These are phyloP conservation scores for Metschnikowia bowlesiae DNA, from an alignment of 805 yeast species.

Conservation along the genomic window DNA sequence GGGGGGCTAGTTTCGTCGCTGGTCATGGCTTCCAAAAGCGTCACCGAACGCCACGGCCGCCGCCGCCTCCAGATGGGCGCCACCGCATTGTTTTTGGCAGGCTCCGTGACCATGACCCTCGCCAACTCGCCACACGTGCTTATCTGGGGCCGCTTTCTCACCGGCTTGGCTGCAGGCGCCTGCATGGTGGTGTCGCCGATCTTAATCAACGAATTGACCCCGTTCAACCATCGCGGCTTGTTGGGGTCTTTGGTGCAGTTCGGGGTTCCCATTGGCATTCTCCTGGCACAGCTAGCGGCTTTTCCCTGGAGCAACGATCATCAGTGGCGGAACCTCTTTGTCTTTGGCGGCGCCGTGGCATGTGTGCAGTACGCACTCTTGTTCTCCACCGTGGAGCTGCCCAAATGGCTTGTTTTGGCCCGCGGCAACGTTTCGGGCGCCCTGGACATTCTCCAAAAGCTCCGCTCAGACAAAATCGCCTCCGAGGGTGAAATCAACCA, in stretches of 20 bases:
- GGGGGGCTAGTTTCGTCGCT: conserved; percentile 35
- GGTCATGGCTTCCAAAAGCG: conserved; percentile 25
- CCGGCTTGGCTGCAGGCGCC: conserved; percentile 38
- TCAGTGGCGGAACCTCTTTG: conserved; percentile 36
- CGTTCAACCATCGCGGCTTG: conserved; percentile 38
- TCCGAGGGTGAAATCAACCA: conserved; percentile 33
- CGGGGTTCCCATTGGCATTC: conserved; percentile 37
- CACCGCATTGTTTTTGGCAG: conserved; percentile 22
- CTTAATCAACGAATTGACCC: conserved; percentile 37
- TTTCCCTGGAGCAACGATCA: conserved; percentile 31
- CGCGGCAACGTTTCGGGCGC: conserved; percentile 28
- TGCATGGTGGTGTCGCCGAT: conserved; percentile 39
- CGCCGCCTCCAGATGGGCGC: conserved; percentile 14
- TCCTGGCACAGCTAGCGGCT: conserved; percentile 30
- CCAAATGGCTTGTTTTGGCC: conserved; percentile 38
- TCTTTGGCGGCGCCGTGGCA: conserved; percentile 23
- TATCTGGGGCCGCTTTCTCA: conserved; percentile 29
- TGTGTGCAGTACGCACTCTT: conserved; percentile 26
- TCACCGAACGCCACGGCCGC: conserved; percentile 24
- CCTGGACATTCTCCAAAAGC: conserved; percentile 21
- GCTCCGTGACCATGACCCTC: conserved; percentile 26
- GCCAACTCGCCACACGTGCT: conserved; percentile 20
- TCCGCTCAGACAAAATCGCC: conserved; percentile 29
- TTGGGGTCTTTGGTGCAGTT: conserved; percentile 38
- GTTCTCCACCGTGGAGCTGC: conserved; percentile 37